A percentile compares a stretch with the other conserved stretches of the same genome.
Evolutionary conservation across 495 filamentous ascomycete species (phyloP).

Genomic region (Lepidopterella palustris): DNA sequence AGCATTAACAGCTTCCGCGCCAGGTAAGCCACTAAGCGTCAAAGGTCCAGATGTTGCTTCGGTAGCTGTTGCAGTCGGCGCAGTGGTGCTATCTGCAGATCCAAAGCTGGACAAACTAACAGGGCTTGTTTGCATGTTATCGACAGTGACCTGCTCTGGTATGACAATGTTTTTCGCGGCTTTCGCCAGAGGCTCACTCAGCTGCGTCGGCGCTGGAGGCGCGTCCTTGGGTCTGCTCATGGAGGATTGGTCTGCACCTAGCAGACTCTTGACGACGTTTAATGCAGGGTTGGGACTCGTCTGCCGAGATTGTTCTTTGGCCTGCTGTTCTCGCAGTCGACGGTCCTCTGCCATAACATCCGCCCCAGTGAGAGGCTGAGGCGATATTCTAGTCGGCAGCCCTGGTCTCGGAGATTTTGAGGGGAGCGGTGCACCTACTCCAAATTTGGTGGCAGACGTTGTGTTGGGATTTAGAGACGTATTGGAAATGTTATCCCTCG

Average conservation of each 20-base stretch:
- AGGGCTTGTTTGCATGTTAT: constrained; percentile 40
- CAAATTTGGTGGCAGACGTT: neutral
- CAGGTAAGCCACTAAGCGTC: constrained; percentile 18
- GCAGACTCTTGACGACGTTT: constrained; percentile 48
- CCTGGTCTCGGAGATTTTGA: constrained; percentile 47
- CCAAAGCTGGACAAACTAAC: constrained; percentile 41
- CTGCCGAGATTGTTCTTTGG: constrained; percentile 38
- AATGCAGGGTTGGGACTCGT: constrained; percentile 48
- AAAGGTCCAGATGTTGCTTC: constrained; percentile 31
- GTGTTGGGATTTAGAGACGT: neutral
- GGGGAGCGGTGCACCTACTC: neutral
- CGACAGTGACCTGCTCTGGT: constrained; percentile 31
- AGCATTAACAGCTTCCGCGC: constrained; percentile 11
- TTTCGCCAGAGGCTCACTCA: constrained; percentile 40
- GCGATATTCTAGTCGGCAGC: constrained; percentile 45
- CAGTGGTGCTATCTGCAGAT: constrained; percentile 34
- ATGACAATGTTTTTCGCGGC: constrained; percentile 39
- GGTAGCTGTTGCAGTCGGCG: constrained; percentile 44
- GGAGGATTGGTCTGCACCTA: constrained; percentile 44
- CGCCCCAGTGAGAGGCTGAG: constrained; percentile 47
- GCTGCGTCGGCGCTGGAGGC: constrained; percentile 33
- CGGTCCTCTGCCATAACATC: constrained; percentile 51
- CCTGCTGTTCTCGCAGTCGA: constrained; percentile 45
- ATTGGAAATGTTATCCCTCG: constrained; percentile 5
- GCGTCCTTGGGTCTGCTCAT: constrained; percentile 49